A percentile compares a stretch with the other conserved stretches of the same genome.
Evolutionary conservation across 1,284 basidiomycete species (phyloP).

Genomic region (Sporisorium scitamineum): DNA sequence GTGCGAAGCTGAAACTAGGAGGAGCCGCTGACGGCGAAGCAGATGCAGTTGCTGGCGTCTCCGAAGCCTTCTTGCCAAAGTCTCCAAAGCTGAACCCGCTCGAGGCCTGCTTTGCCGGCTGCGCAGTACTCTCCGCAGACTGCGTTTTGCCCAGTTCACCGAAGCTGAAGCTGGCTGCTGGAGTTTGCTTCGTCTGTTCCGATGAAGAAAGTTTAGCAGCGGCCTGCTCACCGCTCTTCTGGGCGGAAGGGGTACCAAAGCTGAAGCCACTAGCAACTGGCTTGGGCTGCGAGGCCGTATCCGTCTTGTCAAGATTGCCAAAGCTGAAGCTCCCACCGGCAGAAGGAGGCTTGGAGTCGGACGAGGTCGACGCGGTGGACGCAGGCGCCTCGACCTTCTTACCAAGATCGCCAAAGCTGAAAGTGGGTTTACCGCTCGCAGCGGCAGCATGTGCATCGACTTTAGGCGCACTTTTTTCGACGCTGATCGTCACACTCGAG

Average conservation of each 20-base stretch:
- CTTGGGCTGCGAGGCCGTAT: constrained; percentile 8
- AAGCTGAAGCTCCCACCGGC: constrained; percentile 17
- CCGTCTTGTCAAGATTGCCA: constrained; percentile 18
- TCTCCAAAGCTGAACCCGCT: constrained; percentile 5
- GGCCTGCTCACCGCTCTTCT: constrained; percentile 1
- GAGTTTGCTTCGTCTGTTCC: constrained; percentile 2
- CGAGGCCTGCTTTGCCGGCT: neutral
- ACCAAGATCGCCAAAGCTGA: constrained; percentile 27
- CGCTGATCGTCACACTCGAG: neutral
- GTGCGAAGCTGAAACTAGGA: constrained; percentile 18
- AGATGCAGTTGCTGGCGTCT: neutral
- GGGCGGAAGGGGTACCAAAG: constrained; percentile 8
- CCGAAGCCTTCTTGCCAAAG: constrained; percentile 16
- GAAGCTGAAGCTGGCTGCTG: constrained; percentile 24
- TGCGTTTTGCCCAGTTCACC: constrained; percentile 13
- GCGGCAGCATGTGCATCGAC: neutral
- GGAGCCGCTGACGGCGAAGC: neutral
- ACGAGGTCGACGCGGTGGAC: neutral
- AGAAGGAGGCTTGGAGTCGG: neutral
- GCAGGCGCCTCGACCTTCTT: constrained; percentile 8
- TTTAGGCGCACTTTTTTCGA: constrained; percentile 10
- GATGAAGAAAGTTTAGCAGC: neutral
- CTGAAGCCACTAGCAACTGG: constrained; percentile 14
- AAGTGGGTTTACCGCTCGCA: constrained; percentile 10
- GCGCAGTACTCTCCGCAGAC: neutral